Evolutionary conservation across 805 yeast genomes (phyloP), one percentile per base, ranked within the genome.

Genomic region (Pichia scutulata): DNA sequence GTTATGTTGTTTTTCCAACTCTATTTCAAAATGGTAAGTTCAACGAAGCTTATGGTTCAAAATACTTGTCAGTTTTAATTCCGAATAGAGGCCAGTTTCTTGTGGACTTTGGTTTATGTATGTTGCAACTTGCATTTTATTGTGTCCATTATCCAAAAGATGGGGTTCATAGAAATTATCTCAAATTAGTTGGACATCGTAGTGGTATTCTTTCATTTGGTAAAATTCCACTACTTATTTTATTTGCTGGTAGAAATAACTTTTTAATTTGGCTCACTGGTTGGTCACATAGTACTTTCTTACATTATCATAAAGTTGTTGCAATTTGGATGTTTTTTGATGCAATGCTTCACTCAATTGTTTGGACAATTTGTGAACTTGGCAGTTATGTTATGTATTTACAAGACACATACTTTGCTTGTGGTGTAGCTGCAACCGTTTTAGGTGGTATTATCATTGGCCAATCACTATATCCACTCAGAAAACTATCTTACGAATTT

Each of bases 231-330:
- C 48, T 60, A 6, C 53, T 69, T 42, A 58, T 73, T 12, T 61
- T 73, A 42, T 72, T 73, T 55, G 69, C 74, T 9, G 76, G 76
- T 23, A 61, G 75, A 54, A 72, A 72, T 52, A 71, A 71, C 57
- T 61, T 72, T 45, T 59, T 68, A 55, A 67, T 61, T 47, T 71
- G 69, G 67, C 43, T 71, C 33, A 66, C 75, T 13, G 72, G 74
- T 2, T 68, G 73, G 70, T 53, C 61, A 2, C 68, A 65, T 48
- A 52, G 71, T 16, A 61, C 73, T 39, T 73, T 72, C 54, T 57
- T 78, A 57, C 67, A 71, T 24, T 76, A 76, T 58, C 95, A 86
- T 65, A 80, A 73, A 62, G 82, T 86, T 86, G 63, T 75, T 45
- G 66, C 72, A 79, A 86, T 86, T 57, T 70, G 73, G 3, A 69